Conservation (phyloP, 768 basidiomycete genomes). For the Lanmaoa pseudosensibilis region DNA sequence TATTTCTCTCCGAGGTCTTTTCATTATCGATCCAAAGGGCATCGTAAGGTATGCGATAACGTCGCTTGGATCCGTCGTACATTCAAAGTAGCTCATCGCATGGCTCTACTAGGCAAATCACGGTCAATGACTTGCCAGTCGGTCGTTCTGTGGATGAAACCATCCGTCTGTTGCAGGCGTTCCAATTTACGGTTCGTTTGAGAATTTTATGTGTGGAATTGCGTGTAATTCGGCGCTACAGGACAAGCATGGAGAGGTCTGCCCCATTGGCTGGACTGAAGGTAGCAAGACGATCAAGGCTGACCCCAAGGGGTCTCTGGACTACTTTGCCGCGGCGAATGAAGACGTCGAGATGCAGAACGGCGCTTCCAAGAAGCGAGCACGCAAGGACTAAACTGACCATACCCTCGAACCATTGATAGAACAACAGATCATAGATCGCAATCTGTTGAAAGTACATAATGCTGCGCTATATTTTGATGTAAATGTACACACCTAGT, state of each 20-base stretch:
- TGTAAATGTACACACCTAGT: not conserved
- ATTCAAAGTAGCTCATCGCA: not conserved
- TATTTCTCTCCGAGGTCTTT: conserved; percentile 82
- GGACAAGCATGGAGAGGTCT: conserved; percentile 91
- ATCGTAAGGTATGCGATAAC: conserved; percentile 50
- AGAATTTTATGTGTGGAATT: not conserved
- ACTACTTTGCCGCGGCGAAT: conserved; percentile 57
- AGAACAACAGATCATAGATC: not conserved
- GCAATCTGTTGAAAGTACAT: not conserved
- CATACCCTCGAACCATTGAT: not conserved
- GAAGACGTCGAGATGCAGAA: conserved; percentile 36
- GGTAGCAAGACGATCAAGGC: conserved; percentile 81
- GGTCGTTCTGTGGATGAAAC: conserved; percentile 97
- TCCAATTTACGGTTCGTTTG: conserved; percentile 77
- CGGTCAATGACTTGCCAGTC: conserved; percentile 90
- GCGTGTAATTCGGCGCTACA: not conserved
- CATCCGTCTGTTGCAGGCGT: conserved; percentile 85
- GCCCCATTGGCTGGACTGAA: conserved; percentile 88
- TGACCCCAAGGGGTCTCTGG: conserved; percentile 67
- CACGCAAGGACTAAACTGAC: conserved; percentile 46
- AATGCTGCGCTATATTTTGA: not conserved
- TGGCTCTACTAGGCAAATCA: conserved; percentile 65
- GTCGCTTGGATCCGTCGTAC: not conserved
- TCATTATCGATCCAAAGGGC: conserved; percentile 86
- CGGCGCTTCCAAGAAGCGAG: conserved; percentile 54